Percentiles rank a stretch among this genome's conserved stretches.
phyloP scores from a whole-genome alignment of 306 rosid genomes.

The Quercus parvula region DNA sequence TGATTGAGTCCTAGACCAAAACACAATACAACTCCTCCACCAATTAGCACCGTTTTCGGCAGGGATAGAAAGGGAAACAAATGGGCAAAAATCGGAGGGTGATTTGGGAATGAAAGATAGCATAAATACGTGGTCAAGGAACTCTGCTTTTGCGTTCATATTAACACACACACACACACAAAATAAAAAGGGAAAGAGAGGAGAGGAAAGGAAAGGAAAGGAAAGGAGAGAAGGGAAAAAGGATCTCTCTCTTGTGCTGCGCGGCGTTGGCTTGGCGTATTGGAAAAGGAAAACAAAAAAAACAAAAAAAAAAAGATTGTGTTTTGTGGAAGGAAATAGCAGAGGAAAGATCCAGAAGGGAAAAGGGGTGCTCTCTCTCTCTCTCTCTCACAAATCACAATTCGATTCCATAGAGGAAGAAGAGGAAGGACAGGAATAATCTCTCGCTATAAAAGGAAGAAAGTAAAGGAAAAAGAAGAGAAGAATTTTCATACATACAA shows the following conservation, averaged over 20 bases:
- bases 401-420: background rate
- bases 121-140: background rate
- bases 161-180: background rate
- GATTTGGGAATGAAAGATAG: background rate
- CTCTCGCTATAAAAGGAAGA: background rate
- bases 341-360: background rate
- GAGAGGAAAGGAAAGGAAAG: background rate
- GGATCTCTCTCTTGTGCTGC: background rate
- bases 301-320: no score
- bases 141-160: background rate
- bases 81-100: background rate
- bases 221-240: background rate
- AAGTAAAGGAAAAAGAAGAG: no score
- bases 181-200: background rate
- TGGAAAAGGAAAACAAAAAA: background rate
- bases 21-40: no score
- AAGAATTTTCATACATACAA: no score
- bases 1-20: no score
- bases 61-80: background rate
- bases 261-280: slow-evolving; percentile 6
- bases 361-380: no score
- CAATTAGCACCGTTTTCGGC: background rate
- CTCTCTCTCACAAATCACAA: no score
- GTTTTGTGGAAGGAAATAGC: background rate
- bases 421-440: background rate